Conservation (phyloP, 2,329 filamentous ascomycete genomes). For the Fusarium torreyae region DNA sequence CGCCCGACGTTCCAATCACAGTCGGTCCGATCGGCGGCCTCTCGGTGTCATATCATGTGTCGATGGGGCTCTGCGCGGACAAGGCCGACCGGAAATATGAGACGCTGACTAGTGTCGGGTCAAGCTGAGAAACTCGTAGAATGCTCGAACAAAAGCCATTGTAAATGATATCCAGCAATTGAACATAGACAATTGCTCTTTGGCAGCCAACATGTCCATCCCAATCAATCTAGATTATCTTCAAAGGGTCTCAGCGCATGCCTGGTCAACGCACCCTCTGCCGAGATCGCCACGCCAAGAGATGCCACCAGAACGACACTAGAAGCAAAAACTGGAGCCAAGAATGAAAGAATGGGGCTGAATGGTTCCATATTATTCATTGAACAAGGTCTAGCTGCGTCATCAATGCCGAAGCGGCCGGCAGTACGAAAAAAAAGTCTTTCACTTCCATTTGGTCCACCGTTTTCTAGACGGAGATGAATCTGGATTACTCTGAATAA, state of each 20-base stretch:
- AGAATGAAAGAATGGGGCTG: slow-evolving; percentile 25
- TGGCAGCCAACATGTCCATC: background rate
- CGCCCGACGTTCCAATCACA: slow-evolving; percentile 31
- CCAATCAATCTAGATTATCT: background rate
- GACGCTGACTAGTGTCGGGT: slow-evolving; percentile 22
- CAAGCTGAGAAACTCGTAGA: background rate
- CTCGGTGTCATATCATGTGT: slow-evolving; percentile 37
- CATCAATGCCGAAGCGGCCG: slow-evolving; percentile 32
- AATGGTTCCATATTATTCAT: slow-evolving; percentile 19
- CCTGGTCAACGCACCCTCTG: slow-evolving; percentile 13
- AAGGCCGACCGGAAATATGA: slow-evolving; percentile 33
- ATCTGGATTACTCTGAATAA: slow-evolving; percentile 31
- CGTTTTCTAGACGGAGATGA: slow-evolving; percentile 41
- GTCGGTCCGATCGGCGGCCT: slow-evolving; percentile 37
- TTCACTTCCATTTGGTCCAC: slow-evolving; percentile 26
- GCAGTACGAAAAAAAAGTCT: slow-evolving; percentile 15
- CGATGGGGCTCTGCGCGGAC: slow-evolving; percentile 29
- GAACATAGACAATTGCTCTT: background rate
- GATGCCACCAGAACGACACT: slow-evolving; percentile 24
- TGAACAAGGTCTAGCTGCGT: slow-evolving; percentile 30
- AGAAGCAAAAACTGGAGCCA: slow-evolving; percentile 39
- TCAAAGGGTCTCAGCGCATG: background rate
- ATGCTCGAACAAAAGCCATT: background rate
- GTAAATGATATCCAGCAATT: accelerated
- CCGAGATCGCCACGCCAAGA: slow-evolving; percentile 41